Conservation (phyloP, 345 rosid species). For the Clarkia xantiana region DNA sequence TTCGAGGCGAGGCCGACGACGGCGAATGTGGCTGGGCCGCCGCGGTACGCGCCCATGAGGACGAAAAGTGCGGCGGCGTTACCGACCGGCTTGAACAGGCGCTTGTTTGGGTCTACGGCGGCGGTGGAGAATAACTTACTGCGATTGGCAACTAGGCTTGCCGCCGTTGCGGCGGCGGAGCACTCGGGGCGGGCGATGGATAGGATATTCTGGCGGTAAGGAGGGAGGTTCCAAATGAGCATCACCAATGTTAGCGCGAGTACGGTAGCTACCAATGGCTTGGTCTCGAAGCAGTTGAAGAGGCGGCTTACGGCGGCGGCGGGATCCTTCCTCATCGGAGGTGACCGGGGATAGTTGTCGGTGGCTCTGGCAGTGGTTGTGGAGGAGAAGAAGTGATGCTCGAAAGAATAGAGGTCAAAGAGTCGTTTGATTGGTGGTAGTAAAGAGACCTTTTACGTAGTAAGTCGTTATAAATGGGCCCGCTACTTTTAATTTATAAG, state of each 20-base stretch:
- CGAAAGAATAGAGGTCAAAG: slow-evolving; percentile 10
- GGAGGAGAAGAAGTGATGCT: not conserved
- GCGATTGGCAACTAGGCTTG: not conserved
- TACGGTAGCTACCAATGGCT: slow-evolving; percentile 49
- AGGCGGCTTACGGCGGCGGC: slow-evolving; percentile 24
- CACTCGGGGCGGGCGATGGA: slow-evolving; percentile 28
- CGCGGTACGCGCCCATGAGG: slow-evolving; percentile 82
- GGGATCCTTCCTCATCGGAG: slow-evolving; percentile 6
- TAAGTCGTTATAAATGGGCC: too few species aligned
- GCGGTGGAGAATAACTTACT: not conserved
- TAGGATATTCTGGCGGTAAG: slow-evolving; percentile 53
- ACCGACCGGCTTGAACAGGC: slow-evolving; percentile 54
- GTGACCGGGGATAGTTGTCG: slow-evolving; percentile 5
- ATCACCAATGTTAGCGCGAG: slow-evolving; percentile 48
- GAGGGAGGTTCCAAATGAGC: slow-evolving; percentile 68
- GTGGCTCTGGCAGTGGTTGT: slow-evolving; percentile 9
- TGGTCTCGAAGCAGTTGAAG: slow-evolving; percentile 41
- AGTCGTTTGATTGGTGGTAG: not conserved
- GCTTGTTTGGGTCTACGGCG: slow-evolving; percentile 40
- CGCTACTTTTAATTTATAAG: too few species aligned
- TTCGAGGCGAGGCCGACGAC: slow-evolving; percentile 79
- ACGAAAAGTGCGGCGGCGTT: slow-evolving; percentile 79
- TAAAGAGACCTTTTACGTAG: not conserved
- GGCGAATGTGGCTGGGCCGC: slow-evolving; percentile 55
- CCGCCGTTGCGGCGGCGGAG: slow-evolving; percentile 5